These are phyloP conservation scores for Closterium sp. DNA, from an alignment of 139 green algal genomes.

Conservation along the genomic window DNA sequence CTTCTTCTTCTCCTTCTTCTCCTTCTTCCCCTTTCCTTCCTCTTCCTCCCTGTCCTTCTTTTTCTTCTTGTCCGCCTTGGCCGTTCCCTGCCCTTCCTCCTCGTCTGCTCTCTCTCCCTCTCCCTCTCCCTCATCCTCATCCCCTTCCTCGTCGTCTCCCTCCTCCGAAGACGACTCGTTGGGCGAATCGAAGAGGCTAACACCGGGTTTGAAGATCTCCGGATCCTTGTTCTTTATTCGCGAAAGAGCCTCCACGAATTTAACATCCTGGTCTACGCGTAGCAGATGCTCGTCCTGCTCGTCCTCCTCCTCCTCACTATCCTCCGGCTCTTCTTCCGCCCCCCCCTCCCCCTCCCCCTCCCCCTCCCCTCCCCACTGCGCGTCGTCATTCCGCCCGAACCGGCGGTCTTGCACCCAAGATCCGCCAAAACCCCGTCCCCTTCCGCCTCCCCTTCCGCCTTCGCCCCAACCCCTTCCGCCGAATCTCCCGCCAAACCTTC, in stretches of 20 bases:
- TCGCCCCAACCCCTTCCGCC: background rate
- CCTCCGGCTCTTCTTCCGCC: background rate
- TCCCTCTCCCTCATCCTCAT: background rate
- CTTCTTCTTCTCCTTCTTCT: background rate
- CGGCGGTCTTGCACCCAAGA: background rate
- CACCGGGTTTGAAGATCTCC: background rate
- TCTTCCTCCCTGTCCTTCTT: background rate
- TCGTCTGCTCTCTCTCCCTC: background rate
- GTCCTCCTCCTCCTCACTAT: background rate
- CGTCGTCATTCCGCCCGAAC: background rate
- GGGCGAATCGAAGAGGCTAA: background rate
- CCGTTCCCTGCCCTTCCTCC: background rate
- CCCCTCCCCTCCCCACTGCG: background rate
- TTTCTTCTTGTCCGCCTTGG: background rate
- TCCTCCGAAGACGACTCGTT: too few species aligned
- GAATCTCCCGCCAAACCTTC: background rate
- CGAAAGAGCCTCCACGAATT: background rate
- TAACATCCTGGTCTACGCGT: background rate
- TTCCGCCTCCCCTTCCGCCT: background rate
- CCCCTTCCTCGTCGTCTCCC: background rate
- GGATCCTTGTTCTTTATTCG: background rate
- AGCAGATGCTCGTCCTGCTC: background rate
- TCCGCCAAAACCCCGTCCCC: background rate
- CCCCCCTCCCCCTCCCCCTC: background rate
- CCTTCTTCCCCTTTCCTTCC: background rate